Conservation (phyloP, 106 monocot species). For the Dendrobium catenatum region DNA sequence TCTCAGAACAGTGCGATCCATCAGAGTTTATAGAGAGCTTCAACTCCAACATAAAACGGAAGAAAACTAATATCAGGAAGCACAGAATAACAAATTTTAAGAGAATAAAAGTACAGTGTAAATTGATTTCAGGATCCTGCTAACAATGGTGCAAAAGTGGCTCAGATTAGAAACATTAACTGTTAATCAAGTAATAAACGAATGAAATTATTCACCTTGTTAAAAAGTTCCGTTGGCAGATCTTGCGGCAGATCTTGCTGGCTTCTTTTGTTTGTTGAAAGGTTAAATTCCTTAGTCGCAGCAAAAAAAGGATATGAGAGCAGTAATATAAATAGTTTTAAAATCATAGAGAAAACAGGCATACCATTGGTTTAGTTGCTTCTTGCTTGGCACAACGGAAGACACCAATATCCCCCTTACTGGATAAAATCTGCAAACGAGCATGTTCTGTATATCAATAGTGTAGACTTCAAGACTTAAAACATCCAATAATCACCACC, state of each 20-base stretch:
- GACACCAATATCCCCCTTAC: conserved; percentile 25
- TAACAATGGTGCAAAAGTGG: no score
- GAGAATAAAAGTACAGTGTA: neutral
- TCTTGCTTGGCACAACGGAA: conserved; percentile 23
- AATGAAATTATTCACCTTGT: conserved; percentile 18
- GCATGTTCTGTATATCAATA: neutral
- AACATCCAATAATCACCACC: no score
- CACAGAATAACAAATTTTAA: neutral
- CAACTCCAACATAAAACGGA: neutral
- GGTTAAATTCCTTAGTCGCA: conserved; percentile 16
- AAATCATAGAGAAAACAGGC: neutral
- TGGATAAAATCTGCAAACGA: conserved; percentile 22
- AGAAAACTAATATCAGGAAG: neutral
- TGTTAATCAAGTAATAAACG: neutral
- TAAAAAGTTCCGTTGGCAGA: conserved; percentile 26
- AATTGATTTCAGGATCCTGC: neutral
- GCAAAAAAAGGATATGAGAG: conserved; percentile 2
- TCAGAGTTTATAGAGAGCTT: conserved; percentile 21
- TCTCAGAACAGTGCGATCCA: neutral
- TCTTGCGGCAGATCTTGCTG: conserved; percentile 19
- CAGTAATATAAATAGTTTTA: neutral
- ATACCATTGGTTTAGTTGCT: conserved; percentile 18
- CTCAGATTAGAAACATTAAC: no score
- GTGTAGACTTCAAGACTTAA: neutral
- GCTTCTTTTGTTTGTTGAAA: conserved; percentile 23